Evolutionary conservation across 768 basidiomycete genomes (phyloP).

Genomic region (Hemileccinum impolitum): DNA sequence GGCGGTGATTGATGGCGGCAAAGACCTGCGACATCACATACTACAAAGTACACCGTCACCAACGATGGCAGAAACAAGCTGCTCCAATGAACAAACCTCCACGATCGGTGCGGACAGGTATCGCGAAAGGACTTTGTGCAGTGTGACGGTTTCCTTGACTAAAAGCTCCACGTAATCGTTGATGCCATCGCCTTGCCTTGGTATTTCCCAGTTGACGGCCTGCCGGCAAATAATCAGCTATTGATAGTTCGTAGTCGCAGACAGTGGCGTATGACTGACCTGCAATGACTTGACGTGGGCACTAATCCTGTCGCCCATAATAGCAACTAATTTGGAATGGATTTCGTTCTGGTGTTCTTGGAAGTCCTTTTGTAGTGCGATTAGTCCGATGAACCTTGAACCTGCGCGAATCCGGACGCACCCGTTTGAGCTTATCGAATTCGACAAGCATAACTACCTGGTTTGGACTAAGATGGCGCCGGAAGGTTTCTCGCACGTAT

Average conservation of each 20-base stretch:
- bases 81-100: slow-evolving; percentile 51
- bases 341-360: slow-evolving; percentile 99
- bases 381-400: slow-evolving; percentile 3
- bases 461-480: slow-evolving; percentile 89
- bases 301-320: slow-evolving; percentile 93
- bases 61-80: slow-evolving; percentile 10
- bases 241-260: not conserved
- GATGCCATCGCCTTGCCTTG: slow-evolving; percentile 56
- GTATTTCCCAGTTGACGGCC: slow-evolving; percentile 76
- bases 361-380: slow-evolving; percentile 61
- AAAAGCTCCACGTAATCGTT: slow-evolving; percentile 93
- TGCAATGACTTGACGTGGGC: slow-evolving; percentile 83
- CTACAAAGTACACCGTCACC: slow-evolving; percentile 38
- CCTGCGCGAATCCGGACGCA: slow-evolving; percentile 37
- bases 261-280: slow-evolving; percentile 38
- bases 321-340: slow-evolving; percentile 93
- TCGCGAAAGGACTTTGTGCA: slow-evolving; percentile 93
- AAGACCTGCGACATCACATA: slow-evolving; percentile 95
- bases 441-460: slow-evolving; percentile 97
- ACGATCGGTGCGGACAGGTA: slow-evolving; percentile 78
- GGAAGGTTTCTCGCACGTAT: slow-evolving; percentile 91
- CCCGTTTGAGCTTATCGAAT: slow-evolving; percentile 97
- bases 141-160: slow-evolving; percentile 90
- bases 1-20: slow-evolving; percentile 84
- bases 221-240: slow-evolving; percentile 30